Percentiles rank a stretch among this genome's conserved stretches.
phyloP scores from a whole-genome alignment of 2,329 filamentous ascomycete genomes.

The Aspergillus sp. region DNA sequence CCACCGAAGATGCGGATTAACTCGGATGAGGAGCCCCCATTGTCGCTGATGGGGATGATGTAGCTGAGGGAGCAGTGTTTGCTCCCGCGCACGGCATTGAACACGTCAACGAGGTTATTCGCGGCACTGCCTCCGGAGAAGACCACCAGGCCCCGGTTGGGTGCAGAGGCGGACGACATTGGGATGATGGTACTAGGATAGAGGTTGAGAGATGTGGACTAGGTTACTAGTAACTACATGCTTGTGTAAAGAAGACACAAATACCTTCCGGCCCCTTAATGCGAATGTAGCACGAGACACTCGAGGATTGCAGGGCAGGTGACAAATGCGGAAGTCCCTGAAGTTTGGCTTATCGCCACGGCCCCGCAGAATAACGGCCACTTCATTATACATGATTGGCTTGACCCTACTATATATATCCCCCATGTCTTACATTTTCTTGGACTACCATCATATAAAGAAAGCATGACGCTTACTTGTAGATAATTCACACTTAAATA shows the following conservation, averaged over 20 bases:
- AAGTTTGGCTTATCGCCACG: too few relatives aligned
- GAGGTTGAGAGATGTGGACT: too few relatives aligned
- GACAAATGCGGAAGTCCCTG: too few relatives aligned
- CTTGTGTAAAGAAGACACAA: constrained; percentile 5
- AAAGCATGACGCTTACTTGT: too few relatives aligned
- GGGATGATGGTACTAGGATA: too few relatives aligned
- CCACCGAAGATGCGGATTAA: constrained; percentile 93
- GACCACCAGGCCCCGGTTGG: constrained; percentile 67
- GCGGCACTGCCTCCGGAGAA: constrained; percentile 94
- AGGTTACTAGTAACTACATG: not conserved
- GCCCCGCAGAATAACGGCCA: too few relatives aligned
- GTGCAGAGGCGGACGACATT: constrained; percentile 16
- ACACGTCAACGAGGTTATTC: constrained; percentile 90
- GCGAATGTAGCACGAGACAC: not conserved
- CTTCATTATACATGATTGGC: too few relatives aligned
- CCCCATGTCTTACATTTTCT: too few relatives aligned
- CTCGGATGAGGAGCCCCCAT: constrained; percentile 91
- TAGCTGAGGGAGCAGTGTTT: constrained; percentile 73
- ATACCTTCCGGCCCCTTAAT: not conserved
- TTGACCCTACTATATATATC: too few relatives aligned
- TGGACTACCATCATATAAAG: too few relatives aligned
- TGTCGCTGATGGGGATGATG: constrained; percentile 93
- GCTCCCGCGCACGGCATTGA: constrained; percentile 65
- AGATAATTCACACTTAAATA: too few relatives aligned
- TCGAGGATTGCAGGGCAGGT: too few relatives aligned